Evolutionary conservation across 2,329 filamentous ascomycete genomes (phyloP).

Genomic region (Colletotrichum sp.): DNA sequence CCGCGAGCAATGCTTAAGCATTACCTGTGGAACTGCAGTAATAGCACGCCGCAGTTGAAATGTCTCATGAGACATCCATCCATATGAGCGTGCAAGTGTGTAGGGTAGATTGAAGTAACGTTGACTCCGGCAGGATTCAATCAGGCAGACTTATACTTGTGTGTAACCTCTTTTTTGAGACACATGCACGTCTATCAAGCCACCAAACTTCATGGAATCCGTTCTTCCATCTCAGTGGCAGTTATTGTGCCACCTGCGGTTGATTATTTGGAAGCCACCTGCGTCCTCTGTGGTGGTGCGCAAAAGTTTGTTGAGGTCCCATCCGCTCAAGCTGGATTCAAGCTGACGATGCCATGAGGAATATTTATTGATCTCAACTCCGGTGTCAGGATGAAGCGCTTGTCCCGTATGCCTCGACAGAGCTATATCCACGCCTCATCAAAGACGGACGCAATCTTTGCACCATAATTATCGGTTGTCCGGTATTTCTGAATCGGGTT

Average conservation of each 20-base stretch:
- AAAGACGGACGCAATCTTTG: too few relatives aligned
- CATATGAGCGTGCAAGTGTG: fast-evolving
- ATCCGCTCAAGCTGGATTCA: too few relatives aligned
- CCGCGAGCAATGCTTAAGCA: not conserved
- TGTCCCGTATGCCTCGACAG: too few relatives aligned
- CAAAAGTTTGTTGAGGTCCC: too few relatives aligned
- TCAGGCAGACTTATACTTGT: not conserved
- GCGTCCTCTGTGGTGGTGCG: too few relatives aligned
- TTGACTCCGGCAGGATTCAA: not conserved
- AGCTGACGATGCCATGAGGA: too few relatives aligned
- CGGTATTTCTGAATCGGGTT: too few relatives aligned
- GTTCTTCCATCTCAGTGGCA: not conserved
- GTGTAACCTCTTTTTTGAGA: not conserved
- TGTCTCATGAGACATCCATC: not conserved
- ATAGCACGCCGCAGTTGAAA: not conserved
- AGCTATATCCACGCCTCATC: too few relatives aligned
- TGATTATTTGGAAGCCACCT: not conserved
- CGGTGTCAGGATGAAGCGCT: too few relatives aligned
- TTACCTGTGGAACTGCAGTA: not conserved
- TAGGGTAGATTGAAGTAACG: not conserved
- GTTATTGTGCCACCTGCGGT: not conserved
- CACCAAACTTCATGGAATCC: not conserved
- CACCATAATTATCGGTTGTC: too few relatives aligned
- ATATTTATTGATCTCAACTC: too few relatives aligned
- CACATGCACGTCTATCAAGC: not conserved